Evolutionary conservation across 441 rosid genomes (phyloP).

Genomic region (Eruca vesicaria): DNA sequence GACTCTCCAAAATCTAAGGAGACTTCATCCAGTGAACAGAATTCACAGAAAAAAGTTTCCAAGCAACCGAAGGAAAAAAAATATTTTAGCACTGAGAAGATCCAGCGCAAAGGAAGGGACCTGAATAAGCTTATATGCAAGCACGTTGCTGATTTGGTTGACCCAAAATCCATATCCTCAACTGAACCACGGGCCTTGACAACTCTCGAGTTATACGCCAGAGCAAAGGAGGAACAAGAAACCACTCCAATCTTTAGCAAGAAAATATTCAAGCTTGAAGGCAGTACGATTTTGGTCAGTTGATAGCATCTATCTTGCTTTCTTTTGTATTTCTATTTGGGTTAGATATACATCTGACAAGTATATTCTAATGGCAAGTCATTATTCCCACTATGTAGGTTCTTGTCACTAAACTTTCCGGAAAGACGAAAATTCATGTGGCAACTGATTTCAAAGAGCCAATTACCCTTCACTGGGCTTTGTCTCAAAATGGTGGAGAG

Average conservation of each 20-base stretch:
- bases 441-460: slow-evolving; percentile 77
- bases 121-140: slow-evolving; percentile 62
- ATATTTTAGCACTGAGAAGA: slow-evolving; percentile 47
- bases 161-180: slow-evolving; percentile 34
- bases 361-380: slow-evolving; percentile 22
- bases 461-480: slow-evolving; percentile 89
- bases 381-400: slow-evolving; percentile 48
- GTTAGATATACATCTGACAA: slow-evolving; percentile 12
- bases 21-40: slow-evolving; percentile 40
- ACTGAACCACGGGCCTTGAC: slow-evolving; percentile 57
- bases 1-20: slow-evolving; percentile 45
- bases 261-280: slow-evolving; percentile 70
- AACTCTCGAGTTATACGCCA: slow-evolving; percentile 61
- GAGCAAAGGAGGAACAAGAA: slow-evolving; percentile 53
- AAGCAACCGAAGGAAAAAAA: slow-evolving; percentile 50
- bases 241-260: slow-evolving; percentile 56
- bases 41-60: slow-evolving; percentile 53
- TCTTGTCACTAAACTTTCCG: slow-evolving; percentile 65
- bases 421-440: slow-evolving; percentile 62
- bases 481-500: slow-evolving; percentile 78
- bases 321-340: slow-evolving; percentile 1
- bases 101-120: slow-evolving; percentile 82
- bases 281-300: slow-evolving; percentile 77
- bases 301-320: slow-evolving; percentile 7
- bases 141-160: slow-evolving; percentile 41